These are phyloP conservation scores for Ananas comosus DNA, from an alignment of 176 grass and related monocot genomes.

Conservation along the genomic window DNA sequence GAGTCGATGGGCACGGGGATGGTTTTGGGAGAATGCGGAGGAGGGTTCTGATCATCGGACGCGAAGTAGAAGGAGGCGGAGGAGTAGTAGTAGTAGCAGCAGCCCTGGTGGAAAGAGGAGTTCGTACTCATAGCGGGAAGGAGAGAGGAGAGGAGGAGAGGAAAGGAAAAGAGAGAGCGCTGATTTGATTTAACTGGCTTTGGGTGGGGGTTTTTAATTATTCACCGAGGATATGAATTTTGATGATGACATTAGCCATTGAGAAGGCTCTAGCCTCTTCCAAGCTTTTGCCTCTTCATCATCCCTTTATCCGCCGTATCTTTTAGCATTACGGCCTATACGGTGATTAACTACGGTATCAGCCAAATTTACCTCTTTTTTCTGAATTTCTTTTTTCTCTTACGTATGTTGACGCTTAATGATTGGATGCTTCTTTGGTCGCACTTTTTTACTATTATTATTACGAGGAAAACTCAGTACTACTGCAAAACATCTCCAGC, in stretches of 20 bases:
- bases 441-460: no score
- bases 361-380: no score
- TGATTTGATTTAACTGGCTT: background rate
- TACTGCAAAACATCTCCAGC: no score
- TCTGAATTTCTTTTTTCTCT: no score
- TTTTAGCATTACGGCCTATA: background rate
- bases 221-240: no score
- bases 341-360: no score
- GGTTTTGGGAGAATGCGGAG: constrained; percentile 6
- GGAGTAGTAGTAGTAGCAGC: constrained; percentile 28
- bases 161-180: background rate
- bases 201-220: background rate
- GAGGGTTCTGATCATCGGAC: constrained; percentile 9
- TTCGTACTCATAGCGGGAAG: background rate
- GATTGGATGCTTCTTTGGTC: no score
- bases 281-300: no score
- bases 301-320: background rate
- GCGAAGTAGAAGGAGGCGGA: constrained; percentile 36
- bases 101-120: constrained; percentile 39
- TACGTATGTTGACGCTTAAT: no score
- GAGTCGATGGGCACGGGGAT: constrained; percentile 45
- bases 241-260: background rate
- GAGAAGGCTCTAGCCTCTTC: background rate
- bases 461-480: no score
- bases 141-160: background rate